Percentiles rank a stretch among this genome's conserved stretches.
phyloP scores from a whole-genome alignment of 225 moss, liverwort and hornwort genomes.

The Pseudisothecium myosuroides region DNA sequence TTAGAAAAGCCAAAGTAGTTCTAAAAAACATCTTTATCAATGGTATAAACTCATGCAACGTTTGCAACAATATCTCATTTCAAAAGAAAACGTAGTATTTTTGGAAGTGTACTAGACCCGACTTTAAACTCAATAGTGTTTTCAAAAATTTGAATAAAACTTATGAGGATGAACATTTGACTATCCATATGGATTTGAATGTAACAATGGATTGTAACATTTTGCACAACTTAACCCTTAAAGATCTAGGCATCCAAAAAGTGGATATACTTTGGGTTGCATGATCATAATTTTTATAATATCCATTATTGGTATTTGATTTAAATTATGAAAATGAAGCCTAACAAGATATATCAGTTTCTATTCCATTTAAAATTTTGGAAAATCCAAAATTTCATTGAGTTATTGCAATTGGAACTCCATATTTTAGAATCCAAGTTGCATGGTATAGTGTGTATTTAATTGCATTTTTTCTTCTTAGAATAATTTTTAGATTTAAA shows the following conservation, averaged over 20 bases:
- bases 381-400: background rate
- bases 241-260: background rate
- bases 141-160: background rate
- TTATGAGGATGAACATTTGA: background rate
- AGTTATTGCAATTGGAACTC: background rate
- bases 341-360: background rate
- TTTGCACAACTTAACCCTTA: background rate
- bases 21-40: background rate
- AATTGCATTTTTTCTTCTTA: background rate
- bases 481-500: background rate
- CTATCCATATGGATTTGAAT: no score
- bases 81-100: background rate
- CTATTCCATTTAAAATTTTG: background rate
- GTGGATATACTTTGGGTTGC: rapidly evolving
- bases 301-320: background rate
- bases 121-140: background rate
- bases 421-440: background rate
- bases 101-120: rapidly evolving
- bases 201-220: background rate
- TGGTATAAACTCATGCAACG: background rate
- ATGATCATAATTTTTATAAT: background rate
- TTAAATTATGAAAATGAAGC: background rate
- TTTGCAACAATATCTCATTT: background rate
- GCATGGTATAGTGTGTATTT: rapidly evolving
- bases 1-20: background rate